These are phyloP conservation scores for Chaetomium cochliodes DNA, from an alignment of 495 filamentous ascomycete genomes.

Conservation along the genomic window DNA sequence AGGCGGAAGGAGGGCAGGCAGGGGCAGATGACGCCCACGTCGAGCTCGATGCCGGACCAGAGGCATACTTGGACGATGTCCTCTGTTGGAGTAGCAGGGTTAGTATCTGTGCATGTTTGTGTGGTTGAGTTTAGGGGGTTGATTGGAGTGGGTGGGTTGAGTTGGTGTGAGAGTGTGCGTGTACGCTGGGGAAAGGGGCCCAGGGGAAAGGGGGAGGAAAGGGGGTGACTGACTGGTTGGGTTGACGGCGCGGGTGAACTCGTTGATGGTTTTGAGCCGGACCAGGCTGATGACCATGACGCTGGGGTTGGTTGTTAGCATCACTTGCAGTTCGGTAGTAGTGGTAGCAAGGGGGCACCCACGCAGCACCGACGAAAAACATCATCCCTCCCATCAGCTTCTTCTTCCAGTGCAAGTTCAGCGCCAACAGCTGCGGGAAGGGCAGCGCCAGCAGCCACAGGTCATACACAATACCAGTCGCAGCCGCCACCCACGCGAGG, in stretches of 20 bases:
- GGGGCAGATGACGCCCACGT: slow-evolving; percentile 38
- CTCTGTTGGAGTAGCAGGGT: slow-evolving; percentile 18
- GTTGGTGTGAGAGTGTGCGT: not conserved
- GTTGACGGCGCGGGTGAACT: slow-evolving; percentile 29
- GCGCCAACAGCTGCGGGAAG: slow-evolving; percentile 35
- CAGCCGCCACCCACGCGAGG: slow-evolving; percentile 35
- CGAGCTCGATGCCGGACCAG: slow-evolving; percentile 37
- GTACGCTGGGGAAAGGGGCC: not conserved
- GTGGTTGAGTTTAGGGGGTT: too few relatives aligned
- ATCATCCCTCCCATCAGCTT: slow-evolving; percentile 38
- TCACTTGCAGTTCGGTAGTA: not conserved
- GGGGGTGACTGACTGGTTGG: slow-evolving; percentile 30
- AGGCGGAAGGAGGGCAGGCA: slow-evolving; percentile 35
- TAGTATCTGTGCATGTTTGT: not conserved
- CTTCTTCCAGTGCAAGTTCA: slow-evolving; percentile 40
- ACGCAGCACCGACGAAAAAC: slow-evolving; percentile 43
- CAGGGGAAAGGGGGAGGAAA: not conserved
- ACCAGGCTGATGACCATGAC: slow-evolving; percentile 36
- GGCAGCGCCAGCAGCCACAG: slow-evolving; percentile 42
- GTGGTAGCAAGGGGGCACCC: slow-evolving; percentile 9
- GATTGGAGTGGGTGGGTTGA: too few relatives aligned
- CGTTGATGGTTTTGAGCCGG: slow-evolving; percentile 34
- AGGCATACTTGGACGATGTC: slow-evolving; percentile 32
- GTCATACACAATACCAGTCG: slow-evolving; percentile 39
- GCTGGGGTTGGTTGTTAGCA: slow-evolving; percentile 20